Percentiles rank a stretch among this genome's conserved stretches.
Evolutionary conservation across 2,329 filamentous ascomycete species (phyloP).

Genomic region (Ascocoryne sarcoides): DNA sequence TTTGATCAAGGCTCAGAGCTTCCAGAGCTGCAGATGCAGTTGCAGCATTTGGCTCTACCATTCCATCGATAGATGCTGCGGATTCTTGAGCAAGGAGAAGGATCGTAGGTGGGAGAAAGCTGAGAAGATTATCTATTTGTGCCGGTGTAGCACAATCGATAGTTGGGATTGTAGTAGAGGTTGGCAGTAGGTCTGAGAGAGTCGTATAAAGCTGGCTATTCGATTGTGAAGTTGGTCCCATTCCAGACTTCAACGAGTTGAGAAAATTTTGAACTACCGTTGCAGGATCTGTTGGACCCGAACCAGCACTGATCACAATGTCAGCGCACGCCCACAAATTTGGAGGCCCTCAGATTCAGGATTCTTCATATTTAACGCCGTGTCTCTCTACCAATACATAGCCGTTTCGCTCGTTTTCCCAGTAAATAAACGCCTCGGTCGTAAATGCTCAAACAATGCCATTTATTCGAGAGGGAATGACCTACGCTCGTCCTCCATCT

Average conservation of each 20-base stretch:
- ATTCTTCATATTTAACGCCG: slow-evolving; percentile 19
- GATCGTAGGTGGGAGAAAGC: slow-evolving; percentile 68
- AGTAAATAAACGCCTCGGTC: slow-evolving; percentile 25
- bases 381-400: slow-evolving; percentile 29
- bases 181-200: slow-evolving; percentile 74
- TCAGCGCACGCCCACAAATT: slow-evolving; percentile 33
- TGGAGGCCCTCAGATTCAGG: slow-evolving; percentile 11
- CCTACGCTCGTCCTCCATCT: slow-evolving; percentile 99
- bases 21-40: slow-evolving; percentile 65
- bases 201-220: slow-evolving; percentile 67
- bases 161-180: slow-evolving; percentile 68
- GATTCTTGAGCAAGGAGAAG: slow-evolving; percentile 67
- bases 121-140: slow-evolving; percentile 66
- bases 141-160: slow-evolving; percentile 49
- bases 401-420: slow-evolving; percentile 16
- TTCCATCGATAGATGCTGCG: slow-evolving; percentile 44
- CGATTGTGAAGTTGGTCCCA: slow-evolving; percentile 31
- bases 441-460: slow-evolving; percentile 22
- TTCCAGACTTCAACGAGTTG: slow-evolving; percentile 59
- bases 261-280: slow-evolving; percentile 82
- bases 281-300: slow-evolving; percentile 57
- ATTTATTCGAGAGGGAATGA: slow-evolving; percentile 35
- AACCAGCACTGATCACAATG: slow-evolving; percentile 45
- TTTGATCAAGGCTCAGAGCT: slow-evolving; percentile 64
- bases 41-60: slow-evolving; percentile 58